Percentiles rank a stretch among this genome's conserved stretches.
phyloP scores from a whole-genome alignment of 1,139 yeast species.

The Lizanozyma gosingica region DNA sequence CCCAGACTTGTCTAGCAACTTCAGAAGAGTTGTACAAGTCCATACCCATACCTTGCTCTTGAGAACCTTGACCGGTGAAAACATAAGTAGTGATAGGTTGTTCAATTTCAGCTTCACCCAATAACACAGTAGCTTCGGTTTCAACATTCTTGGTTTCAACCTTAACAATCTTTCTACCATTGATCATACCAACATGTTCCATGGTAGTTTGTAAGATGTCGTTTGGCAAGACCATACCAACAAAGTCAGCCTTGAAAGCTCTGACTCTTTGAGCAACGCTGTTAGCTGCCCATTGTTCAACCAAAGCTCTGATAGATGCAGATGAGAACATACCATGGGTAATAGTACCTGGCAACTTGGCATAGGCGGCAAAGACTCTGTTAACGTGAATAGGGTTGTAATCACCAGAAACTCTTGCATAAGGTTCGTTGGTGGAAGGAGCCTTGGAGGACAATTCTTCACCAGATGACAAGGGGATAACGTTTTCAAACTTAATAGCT shows the following conservation, averaged over 20 bases:
- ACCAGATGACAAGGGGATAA: conserved; percentile 78
- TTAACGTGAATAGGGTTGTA: conserved; percentile 97
- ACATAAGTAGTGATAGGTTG: conserved; percentile 96
- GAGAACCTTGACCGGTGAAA: conserved; percentile 99
- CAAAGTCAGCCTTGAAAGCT: conserved; percentile 85
- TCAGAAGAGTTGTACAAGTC: conserved; percentile 85
- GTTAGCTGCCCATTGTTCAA: conserved; percentile 98
- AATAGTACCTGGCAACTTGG: conserved; percentile 91
- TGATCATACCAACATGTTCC: conserved; percentile 97
- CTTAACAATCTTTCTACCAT: conserved; percentile 95
- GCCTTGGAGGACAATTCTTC: conserved; percentile 68
- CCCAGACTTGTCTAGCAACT: conserved; percentile 96
- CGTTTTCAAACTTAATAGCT: conserved; percentile 82
- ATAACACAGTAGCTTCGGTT: conserved; percentile 65
- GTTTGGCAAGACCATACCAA: conserved; percentile 96
- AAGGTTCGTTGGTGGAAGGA: conserved; percentile 86
- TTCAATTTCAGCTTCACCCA: conserved; percentile 97
- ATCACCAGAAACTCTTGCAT: conserved; percentile 96
- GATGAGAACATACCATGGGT: conserved; percentile 99
- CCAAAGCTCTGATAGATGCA: conserved; percentile 89
- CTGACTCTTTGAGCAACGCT: conserved; percentile 93
- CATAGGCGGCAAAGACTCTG: conserved; percentile 88
- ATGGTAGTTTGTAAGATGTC: conserved; percentile 80
- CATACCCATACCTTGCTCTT: conserved; percentile 99
- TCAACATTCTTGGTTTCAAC: conserved; percentile 82